These are phyloP conservation scores for Colletotrichum horii DNA, from an alignment of 2,329 filamentous ascomycete species.

Conservation along the genomic window DNA sequence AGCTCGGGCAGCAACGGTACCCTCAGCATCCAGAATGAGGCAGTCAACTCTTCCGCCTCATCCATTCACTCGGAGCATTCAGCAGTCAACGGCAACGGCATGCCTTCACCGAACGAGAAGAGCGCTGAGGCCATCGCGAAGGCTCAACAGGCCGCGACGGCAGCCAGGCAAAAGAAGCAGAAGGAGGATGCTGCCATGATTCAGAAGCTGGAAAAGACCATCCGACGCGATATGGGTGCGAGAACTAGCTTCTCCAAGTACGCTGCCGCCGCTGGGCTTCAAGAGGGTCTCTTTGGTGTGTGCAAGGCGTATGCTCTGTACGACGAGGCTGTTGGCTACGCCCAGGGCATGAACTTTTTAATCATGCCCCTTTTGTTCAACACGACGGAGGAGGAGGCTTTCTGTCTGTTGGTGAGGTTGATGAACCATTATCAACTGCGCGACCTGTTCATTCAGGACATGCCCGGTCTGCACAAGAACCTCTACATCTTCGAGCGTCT, in stretches of 20 bases:
- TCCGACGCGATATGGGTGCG: conserved; percentile 88
- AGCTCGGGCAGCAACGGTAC: conserved; percentile 60
- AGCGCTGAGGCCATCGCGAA: conserved; percentile 69
- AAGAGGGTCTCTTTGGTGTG: conserved; percentile 92
- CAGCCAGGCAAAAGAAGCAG: conserved; percentile 76
- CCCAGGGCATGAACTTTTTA: conserved; percentile 98
- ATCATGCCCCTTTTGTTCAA: conserved; percentile 97
- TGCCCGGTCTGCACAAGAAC: conserved; percentile 93
- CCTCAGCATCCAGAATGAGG: conserved; percentile 68
- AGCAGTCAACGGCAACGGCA: conserved; percentile 60
- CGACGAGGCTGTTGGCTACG: conserved; percentile 93
- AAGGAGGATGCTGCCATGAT: conserved; percentile 78
- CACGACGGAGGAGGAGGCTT: conserved; percentile 97
- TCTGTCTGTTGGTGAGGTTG: conserved; percentile 87
- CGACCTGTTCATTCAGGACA: conserved; percentile 92
- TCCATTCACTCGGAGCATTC: conserved; percentile 84
- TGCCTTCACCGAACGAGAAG: conserved; percentile 62
- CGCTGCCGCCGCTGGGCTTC: conserved; percentile 85
- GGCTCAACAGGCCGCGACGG: conserved; percentile 65
- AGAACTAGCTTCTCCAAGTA: conserved; percentile 97
- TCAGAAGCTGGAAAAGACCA: conserved; percentile 87
- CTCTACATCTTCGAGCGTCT: conserved; percentile 95
- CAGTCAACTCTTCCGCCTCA: conserved; percentile 78
- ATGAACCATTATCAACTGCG: conserved; percentile 97
- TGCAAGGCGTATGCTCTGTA: conserved; percentile 98